Conservation (phyloP, 192 early-diverging fungal genomes). For the Coemansia sp. region DNA sequence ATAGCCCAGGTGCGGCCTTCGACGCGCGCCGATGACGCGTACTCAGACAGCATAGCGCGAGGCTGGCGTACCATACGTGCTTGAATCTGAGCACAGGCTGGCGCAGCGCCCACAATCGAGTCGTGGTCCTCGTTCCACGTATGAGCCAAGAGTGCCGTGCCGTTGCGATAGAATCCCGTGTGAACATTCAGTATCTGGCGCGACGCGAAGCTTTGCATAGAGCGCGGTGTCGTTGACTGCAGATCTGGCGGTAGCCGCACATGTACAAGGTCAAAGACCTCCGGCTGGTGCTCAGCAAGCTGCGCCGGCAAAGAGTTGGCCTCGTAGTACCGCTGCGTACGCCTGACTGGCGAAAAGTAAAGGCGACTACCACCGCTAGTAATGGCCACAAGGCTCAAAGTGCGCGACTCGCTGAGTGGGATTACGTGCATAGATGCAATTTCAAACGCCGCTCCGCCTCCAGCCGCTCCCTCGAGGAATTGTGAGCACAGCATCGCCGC, state of each 20-base stretch:
- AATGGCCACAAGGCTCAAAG: slow-evolving; percentile 73
- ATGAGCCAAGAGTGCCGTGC: slow-evolving; percentile 66
- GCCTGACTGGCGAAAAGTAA: slow-evolving; percentile 64
- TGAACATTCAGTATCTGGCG: slow-evolving; percentile 55
- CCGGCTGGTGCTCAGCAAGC: slow-evolving; percentile 39
- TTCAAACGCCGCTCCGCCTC: slow-evolving; percentile 54
- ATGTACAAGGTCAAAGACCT: slow-evolving; percentile 62
- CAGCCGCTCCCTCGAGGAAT: slow-evolving; percentile 36
- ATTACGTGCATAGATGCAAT: slow-evolving; percentile 77
- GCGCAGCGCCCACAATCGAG: slow-evolving; percentile 60
- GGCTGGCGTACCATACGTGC: slow-evolving; percentile 30
- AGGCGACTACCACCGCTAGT: slow-evolving; percentile 75
- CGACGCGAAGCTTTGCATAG: slow-evolving; percentile 17
- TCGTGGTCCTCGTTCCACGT: slow-evolving; percentile 70
- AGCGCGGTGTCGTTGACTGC: neutral
- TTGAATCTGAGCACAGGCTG: slow-evolving; percentile 63
- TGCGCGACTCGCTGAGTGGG: slow-evolving; percentile 61
- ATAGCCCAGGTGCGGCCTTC: slow-evolving; percentile 87
- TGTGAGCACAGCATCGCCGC: slow-evolving; percentile 55
- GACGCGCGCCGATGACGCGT: slow-evolving; percentile 53
- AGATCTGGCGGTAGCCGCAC: slow-evolving; percentile 66
- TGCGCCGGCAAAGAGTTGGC: slow-evolving; percentile 9
- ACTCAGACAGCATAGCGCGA: slow-evolving; percentile 51
- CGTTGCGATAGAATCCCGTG: slow-evolving; percentile 65
- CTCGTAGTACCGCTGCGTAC: slow-evolving; percentile 44